Evolutionary conservation across 768 basidiomycete species (phyloP), one percentile per base, ranked within the genome.

Genomic region (Russula brevipes): DNA sequence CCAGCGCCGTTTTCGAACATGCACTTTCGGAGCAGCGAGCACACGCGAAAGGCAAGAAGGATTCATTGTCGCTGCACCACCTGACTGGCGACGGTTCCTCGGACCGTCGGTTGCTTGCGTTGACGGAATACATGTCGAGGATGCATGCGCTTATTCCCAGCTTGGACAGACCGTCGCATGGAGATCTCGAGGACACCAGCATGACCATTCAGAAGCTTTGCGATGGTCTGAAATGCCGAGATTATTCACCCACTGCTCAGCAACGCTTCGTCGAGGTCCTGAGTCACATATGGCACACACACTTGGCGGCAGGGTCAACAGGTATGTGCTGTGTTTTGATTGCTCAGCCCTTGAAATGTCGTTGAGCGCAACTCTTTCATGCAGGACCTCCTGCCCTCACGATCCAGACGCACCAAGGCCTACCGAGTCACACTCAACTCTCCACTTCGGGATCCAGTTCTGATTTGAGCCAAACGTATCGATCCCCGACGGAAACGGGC

Each of bases 201-300:
- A 45, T 36, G 50, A 62, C 61, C 5, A 39, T 62, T 39, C n/a
- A 36, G 5, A 30, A 38, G 2, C 61, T 62, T 45, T 62, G 61
- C 24, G 31, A 6, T 36, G 55, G 39, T 11, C 42, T 62, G 49
- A 24, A 52, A 1, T 41, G 49, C 14, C 17, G 7, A 8, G 33
- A 10, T 17, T 45, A 49, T 33, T 36, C 61, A 17, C 5, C 10
- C 11, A 24, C 54, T 19, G 54, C 5, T 35, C 61, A 45, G 55
- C 1, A 57, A 14, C 30, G 17, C 19, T 50, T 62, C 9, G 35
- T n/a, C 24, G 19, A 38, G 4, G 19, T 19, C 9, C 44, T 62
- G 47, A 0, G 10, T n/a, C 17, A 31, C 3, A n/a, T 11, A n/a
- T 38, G 3, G 47, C 12, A 19, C 30, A 39, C 41, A 41, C 33